A percentile compares a stretch with the other conserved stretches of the same genome.
Conservation (phyloP, 331 rosid species). For the Rhamnella rubrinervis region DNA sequence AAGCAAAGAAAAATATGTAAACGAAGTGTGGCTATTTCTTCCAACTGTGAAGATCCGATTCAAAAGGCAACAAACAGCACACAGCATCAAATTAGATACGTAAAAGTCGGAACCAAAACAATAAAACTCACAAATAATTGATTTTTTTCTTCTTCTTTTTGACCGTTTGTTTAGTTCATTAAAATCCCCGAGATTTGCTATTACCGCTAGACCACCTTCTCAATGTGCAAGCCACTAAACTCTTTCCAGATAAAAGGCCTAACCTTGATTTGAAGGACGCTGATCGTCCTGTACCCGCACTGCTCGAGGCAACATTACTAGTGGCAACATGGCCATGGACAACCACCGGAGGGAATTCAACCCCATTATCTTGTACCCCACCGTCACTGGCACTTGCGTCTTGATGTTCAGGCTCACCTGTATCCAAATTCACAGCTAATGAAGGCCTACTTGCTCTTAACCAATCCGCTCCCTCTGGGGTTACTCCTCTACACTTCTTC, state of each 20-base stretch:
- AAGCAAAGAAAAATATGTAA: slow-evolving; percentile 3
- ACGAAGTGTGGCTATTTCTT: slow-evolving; percentile 18
- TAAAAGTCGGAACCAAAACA: slow-evolving; percentile 48
- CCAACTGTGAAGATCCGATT: slow-evolving; percentile 56
- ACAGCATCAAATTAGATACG: slow-evolving; percentile 41
- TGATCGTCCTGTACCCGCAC: slow-evolving; percentile 54
- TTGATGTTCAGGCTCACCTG: slow-evolving; percentile 61
- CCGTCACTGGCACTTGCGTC: slow-evolving; percentile 87
- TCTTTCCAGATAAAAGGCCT: slow-evolving; percentile 64
- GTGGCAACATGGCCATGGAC: slow-evolving; percentile 33
- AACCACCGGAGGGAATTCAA: slow-evolving; percentile 54
- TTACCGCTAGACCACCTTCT: slow-evolving; percentile 83
- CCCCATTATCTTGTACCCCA: slow-evolving; percentile 60
- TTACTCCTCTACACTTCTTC: slow-evolving; percentile 88
- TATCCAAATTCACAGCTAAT: slow-evolving; percentile 82
- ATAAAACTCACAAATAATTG: slow-evolving; percentile 45
- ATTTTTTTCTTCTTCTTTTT: not conserved
- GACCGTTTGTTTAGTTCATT: slow-evolving; percentile 34
- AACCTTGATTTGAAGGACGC: slow-evolving; percentile 72
- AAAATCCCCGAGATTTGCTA: slow-evolving; percentile 47
- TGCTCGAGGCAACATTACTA: slow-evolving; percentile 42
- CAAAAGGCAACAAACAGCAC: slow-evolving; percentile 50
- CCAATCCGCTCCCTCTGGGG: slow-evolving; percentile 76
- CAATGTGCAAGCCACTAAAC: slow-evolving; percentile 69
- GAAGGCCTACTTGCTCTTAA: slow-evolving; percentile 65